Evolutionary conservation across 208 protist genomes (phyloP), one percentile per base, ranked within the genome.

Genomic region (Trypanosoma vivax): DNA sequence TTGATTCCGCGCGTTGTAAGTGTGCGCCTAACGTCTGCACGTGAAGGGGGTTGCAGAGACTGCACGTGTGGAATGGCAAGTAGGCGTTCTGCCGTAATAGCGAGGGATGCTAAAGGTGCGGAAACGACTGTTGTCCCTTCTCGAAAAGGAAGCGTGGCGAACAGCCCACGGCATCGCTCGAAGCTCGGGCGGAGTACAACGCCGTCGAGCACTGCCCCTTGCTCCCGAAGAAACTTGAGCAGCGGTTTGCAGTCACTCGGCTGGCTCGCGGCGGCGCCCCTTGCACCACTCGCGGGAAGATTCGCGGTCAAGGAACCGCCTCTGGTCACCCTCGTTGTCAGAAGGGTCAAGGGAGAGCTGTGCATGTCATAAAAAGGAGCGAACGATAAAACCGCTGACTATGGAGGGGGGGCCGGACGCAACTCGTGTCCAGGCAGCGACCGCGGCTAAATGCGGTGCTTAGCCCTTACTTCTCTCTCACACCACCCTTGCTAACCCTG

Each of bases 61-160:
- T 49, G 60, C 28, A 80, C 39, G 21, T 46, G 40, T 27, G 62
- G 45, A 3, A 29, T 51, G 23, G 35, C n/a, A n/a, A 72, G 53
- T 28, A 90, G 58, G 10, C 56, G 42, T 23, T 83, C 76, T 2
- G 70, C 46, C 1, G 65, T 76, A 6, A 90, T 51, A 28, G 69
- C 47, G 16, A 79, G 51, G 2, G 35, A 30, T 21, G 66, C 41
- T 48, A 87, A 60, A 5, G 83, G 83, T 7, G 83, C 70, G 6
- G 75, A 87, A 14, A 87, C 25, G 18, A 90, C 64, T 16, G 79
- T 83, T 25, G 73, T 73, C 19, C 79, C 79, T 29, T 71, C 76
- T 6, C 68, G 73, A 38, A 86, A 69, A 18, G 52, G 52, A 19
- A 54, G 64, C 34, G 49, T 63, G 1, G 78, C 79, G 14, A 80